phyloP scores from a whole-genome alignment of 192 early-diverging fungal species.

The Podila epigama region DNA sequence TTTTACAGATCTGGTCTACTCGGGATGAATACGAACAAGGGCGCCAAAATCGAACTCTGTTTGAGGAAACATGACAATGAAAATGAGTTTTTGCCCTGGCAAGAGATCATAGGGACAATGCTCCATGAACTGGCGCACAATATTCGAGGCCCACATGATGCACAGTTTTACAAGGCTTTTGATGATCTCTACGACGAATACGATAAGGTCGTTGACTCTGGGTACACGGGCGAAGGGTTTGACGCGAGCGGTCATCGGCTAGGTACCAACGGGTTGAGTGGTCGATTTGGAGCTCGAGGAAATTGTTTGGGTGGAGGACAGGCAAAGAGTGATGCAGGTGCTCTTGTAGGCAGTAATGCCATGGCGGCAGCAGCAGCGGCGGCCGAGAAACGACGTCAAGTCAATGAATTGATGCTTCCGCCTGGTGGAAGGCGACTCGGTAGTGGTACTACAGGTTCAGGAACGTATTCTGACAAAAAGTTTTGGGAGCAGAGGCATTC shows the following conservation, averaged over 20 bases:
- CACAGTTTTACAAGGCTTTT: slow-evolving; percentile 67
- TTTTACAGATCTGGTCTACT: slow-evolving; percentile 67
- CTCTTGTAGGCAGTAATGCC: slow-evolving; percentile 8
- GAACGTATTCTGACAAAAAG: slow-evolving; percentile 4
- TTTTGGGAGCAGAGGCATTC: slow-evolving; percentile 51
- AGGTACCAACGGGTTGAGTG: slow-evolving; percentile 36
- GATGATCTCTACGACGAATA: slow-evolving; percentile 68
- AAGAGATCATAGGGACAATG: slow-evolving; percentile 77
- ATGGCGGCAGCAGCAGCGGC: slow-evolving; percentile 57
- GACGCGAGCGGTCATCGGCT: slow-evolving; percentile 55
- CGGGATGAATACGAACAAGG: slow-evolving; percentile 77
- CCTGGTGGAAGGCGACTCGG: slow-evolving; percentile 62
- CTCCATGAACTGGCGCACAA: slow-evolving; percentile 70
- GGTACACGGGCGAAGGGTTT: slow-evolving; percentile 68
- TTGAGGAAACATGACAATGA: slow-evolving; percentile 62
- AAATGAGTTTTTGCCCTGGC: slow-evolving; percentile 62
- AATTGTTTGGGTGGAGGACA: background rate
- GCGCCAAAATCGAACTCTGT: slow-evolving; percentile 70
- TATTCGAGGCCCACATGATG: slow-evolving; percentile 70
- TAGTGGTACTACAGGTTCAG: background rate
- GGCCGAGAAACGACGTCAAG: slow-evolving; percentile 60
- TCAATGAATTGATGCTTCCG: slow-evolving; percentile 63
- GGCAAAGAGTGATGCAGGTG: background rate
- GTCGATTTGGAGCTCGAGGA: background rate
- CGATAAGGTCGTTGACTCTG: slow-evolving; percentile 54